Conservation (phyloP, 2,329 filamentous ascomycete species). For the Ophiostoma himal-ulmi region DNA sequence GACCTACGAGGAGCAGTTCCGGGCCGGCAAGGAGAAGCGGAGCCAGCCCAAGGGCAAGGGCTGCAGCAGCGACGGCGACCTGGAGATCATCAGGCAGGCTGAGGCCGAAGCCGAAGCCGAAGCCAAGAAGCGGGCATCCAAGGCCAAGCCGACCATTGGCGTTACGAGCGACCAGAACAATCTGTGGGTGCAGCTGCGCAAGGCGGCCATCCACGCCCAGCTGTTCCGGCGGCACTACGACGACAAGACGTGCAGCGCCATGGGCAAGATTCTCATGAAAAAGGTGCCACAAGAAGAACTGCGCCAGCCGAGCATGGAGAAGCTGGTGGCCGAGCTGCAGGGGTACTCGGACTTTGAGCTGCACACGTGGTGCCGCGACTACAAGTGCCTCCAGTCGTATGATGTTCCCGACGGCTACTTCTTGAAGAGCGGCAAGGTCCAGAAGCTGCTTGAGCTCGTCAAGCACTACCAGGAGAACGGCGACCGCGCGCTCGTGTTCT, state of each 20-base stretch:
- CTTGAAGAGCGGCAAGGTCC: slow-evolving; percentile 73
- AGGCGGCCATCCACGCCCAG: slow-evolving; percentile 86
- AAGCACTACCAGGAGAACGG: slow-evolving; percentile 68
- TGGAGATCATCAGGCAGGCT: neutral
- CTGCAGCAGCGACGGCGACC: neutral
- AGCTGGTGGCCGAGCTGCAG: slow-evolving; percentile 52
- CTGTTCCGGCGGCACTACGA: slow-evolving; percentile 78
- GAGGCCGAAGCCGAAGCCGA: neutral
- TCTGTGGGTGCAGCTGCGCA: slow-evolving; percentile 82
- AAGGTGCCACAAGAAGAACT: slow-evolving; percentile 55
- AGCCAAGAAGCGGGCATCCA: neutral
- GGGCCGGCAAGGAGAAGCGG: slow-evolving; percentile 45
- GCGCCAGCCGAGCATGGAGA: slow-evolving; percentile 46
- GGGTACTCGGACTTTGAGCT: slow-evolving; percentile 58
- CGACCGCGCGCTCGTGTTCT: slow-evolving; percentile 85
- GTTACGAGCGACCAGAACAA: slow-evolving; percentile 56
- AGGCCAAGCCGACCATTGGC: slow-evolving; percentile 27
- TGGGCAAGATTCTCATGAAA: slow-evolving; percentile 65
- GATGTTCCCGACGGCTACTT: slow-evolving; percentile 51
- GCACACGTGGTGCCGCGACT: slow-evolving; percentile 60
- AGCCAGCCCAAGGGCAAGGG: slow-evolving; percentile 35
- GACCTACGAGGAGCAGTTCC: slow-evolving; percentile 57
- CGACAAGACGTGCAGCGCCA: slow-evolving; percentile 67
- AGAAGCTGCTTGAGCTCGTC: slow-evolving; percentile 70
- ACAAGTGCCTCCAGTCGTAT: slow-evolving; percentile 48